Evolutionary conservation across 331 rosid genomes (phyloP).

Genomic region (Phaseolus coccineus): DNA sequence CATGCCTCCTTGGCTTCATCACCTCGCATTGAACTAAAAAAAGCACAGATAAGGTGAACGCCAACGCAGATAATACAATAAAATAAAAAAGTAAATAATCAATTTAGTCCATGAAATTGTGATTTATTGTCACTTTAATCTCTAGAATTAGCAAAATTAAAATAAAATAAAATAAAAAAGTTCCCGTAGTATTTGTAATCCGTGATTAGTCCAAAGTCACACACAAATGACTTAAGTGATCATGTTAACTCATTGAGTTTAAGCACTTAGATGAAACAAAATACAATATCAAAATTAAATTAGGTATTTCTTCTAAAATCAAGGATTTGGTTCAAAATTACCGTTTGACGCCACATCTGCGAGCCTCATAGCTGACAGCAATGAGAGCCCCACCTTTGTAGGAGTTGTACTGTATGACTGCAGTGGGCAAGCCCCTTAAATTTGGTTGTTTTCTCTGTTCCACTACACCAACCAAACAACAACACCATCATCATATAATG

Average conservation of each 20-base stretch:
- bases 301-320: not conserved
- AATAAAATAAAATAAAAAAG: no score
- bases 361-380: conserved; percentile 98
- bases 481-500: not conserved
- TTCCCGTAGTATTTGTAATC: not conserved
- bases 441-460: conserved; percentile 88
- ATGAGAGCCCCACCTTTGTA: conserved; percentile 93
- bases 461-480: conserved; percentile 49
- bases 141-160: not conserved
- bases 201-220: not conserved
- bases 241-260: not conserved
- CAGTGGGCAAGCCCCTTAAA: conserved; percentile 82
- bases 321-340: conserved; percentile 15
- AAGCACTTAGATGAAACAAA: not conserved
- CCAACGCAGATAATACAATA: not conserved
- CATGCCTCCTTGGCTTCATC: conserved; percentile 88
- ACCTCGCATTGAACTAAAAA: conserved; percentile 88
- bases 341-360: conserved; percentile 86
- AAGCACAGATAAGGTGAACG: conserved; percentile 2
- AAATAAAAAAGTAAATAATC: not conserved
- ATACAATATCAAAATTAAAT: no score
- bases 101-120: not conserved
- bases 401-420: conserved; percentile 91
- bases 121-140: not conserved
- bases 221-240: not conserved